Conservation (phyloP, 257 asterid species). For the Jaltomata sinuosa region DNA sequence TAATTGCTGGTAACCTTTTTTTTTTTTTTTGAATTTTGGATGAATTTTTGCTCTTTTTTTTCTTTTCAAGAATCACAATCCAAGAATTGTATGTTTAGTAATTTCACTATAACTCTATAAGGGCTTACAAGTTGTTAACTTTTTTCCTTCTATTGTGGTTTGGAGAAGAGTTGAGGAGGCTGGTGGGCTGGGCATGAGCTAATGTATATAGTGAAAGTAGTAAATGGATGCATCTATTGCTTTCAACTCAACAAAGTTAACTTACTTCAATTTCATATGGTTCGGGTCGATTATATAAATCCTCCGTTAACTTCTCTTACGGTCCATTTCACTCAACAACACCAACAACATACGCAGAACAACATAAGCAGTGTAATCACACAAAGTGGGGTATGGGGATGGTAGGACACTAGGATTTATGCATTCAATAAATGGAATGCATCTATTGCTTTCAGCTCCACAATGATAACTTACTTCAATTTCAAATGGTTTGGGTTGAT, state of each 20-base stretch:
- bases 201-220: too few relatives aligned
- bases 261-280: neutral
- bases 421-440: neutral
- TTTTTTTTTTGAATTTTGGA: neutral
- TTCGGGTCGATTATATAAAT: neutral
- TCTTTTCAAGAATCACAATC: neutral
- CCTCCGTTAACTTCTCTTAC: neutral
- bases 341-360: too few relatives aligned
- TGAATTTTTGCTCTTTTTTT: neutral
- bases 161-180: too few relatives aligned
- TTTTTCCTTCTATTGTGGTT: neutral
- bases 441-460: neutral
- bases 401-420: too few relatives aligned
- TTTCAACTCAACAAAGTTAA: neutral
- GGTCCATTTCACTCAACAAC: neutral
- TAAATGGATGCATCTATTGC: too few relatives aligned
- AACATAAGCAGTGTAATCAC: too few relatives aligned
- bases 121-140: neutral
- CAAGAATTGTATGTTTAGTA: neutral
- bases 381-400: too few relatives aligned
- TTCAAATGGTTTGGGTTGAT: neutral
- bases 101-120: neutral
- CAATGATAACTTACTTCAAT: neutral
- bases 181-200: too few relatives aligned
- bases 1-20: slow-evolving; percentile 25